phyloP scores from a whole-genome alignment of 306 rosid genomes.

The Ormosia semicastrata region DNA sequence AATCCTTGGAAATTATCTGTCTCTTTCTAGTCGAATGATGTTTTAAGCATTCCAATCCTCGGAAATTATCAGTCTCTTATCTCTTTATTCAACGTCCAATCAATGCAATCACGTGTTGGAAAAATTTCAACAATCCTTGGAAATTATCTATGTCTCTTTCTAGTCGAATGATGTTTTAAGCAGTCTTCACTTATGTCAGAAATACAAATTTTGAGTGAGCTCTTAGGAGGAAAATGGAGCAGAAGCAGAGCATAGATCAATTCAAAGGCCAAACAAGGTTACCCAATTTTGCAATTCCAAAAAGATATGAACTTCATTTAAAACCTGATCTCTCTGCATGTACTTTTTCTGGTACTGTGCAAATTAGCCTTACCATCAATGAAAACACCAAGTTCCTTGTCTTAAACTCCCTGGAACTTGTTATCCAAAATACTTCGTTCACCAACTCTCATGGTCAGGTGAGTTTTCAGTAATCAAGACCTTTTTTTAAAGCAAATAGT shows the following conservation, averaged over 20 bases:
- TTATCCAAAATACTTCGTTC: conserved; percentile 41
- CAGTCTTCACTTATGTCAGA: neutral
- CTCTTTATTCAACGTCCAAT: neutral
- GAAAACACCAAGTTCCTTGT: conserved; percentile 46
- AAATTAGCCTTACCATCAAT: conserved; percentile 32
- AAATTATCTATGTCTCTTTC: neutral
- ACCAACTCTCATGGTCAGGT: conserved; percentile 46
- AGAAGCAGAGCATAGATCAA: conserved; percentile 34
- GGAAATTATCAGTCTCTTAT: no score
- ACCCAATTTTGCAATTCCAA: conserved; percentile 55
- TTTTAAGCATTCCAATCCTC: no score
- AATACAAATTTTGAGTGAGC: neutral
- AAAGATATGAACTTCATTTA: conserved; percentile 51
- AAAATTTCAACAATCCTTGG: neutral
- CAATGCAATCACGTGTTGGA: neutral
- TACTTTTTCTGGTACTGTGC: conserved; percentile 48
- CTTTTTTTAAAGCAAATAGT: neutral
- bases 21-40: neutral
- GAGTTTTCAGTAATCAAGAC: neutral
- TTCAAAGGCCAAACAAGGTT: conserved; percentile 59
- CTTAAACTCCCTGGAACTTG: conserved; percentile 57
- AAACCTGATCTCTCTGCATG: conserved; percentile 51
- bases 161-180: neutral
- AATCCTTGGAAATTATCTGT: neutral
- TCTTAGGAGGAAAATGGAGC: conserved; percentile 44